These are phyloP conservation scores for Talaromyces sp. DNA, from an alignment of 2,329 filamentous ascomycete genomes.

Conservation along the genomic window DNA sequence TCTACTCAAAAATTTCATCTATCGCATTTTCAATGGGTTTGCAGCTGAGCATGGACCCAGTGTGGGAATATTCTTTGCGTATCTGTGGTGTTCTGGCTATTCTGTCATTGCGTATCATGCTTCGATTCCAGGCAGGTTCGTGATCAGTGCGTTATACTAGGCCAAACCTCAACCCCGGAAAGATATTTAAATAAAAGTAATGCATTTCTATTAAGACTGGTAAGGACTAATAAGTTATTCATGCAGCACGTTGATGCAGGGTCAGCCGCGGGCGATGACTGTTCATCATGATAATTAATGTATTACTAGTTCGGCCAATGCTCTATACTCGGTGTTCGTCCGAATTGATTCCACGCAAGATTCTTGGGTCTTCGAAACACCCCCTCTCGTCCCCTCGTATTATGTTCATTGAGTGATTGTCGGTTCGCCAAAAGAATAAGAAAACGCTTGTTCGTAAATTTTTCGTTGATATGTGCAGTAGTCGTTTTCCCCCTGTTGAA, in stretches of 20 bases:
- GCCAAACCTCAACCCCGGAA: not conserved
- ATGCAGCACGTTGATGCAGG: not conserved
- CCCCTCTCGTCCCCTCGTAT: not conserved
- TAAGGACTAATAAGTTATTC: not conserved
- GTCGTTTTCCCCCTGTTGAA: not conserved
- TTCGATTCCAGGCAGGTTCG: not conserved
- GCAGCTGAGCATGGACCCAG: not conserved
- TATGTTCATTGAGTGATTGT: not conserved
- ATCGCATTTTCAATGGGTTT: not conserved
- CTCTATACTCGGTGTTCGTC: not conserved
- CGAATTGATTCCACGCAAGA: not conserved
- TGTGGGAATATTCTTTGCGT: not conserved
- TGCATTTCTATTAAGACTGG: not conserved
- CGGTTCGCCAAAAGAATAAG: not conserved
- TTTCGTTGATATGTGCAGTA: constrained; percentile 1
- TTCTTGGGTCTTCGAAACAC: not conserved
- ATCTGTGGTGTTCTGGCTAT: not conserved
- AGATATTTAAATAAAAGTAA: not conserved
- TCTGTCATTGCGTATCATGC: not conserved
- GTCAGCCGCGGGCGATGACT: not conserved
- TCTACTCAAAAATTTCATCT: not conserved
- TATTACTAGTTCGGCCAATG: not conserved
- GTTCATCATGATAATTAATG: not conserved
- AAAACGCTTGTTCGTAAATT: not conserved
- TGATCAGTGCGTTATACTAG: not conserved